Evolutionary conservation across 768 basidiomycete species (phyloP).

Genomic region (Fistulinella prunicolor): DNA sequence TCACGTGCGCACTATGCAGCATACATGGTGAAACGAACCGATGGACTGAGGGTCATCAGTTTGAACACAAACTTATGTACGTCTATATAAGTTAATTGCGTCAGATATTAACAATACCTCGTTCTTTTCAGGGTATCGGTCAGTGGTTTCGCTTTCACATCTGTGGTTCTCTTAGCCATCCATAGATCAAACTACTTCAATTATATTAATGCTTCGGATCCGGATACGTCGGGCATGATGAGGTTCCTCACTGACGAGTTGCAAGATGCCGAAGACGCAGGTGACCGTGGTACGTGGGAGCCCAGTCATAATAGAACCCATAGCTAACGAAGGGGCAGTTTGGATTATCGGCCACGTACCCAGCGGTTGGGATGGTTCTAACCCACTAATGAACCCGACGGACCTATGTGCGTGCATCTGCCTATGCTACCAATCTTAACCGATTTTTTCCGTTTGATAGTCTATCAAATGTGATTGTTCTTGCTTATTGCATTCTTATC

Average conservation of each 20-base stretch:
- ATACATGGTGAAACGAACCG: constrained; percentile 63
- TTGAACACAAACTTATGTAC: constrained; percentile 75
- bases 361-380: constrained; percentile 69
- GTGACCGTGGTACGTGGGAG: constrained; percentile 56
- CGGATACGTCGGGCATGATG: constrained; percentile 73
- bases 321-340: constrained; percentile 28
- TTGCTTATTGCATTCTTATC: not conserved
- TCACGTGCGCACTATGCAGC: constrained; percentile 70
- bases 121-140: constrained; percentile 32
- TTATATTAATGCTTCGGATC: constrained; percentile 68
- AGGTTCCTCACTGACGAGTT: constrained; percentile 75
- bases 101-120: not conserved
- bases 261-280: constrained; percentile 73
- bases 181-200: constrained; percentile 67
- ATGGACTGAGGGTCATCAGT: constrained; percentile 69
- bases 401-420: constrained; percentile 55
- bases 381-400: constrained; percentile 61
- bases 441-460: constrained; percentile 21
- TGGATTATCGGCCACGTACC: constrained; percentile 59
- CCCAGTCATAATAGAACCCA: not conserved
- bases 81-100: constrained; percentile 24
- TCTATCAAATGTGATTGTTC: constrained; percentile 45
- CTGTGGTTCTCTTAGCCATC: constrained; percentile 2
- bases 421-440: not conserved
- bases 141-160: constrained; percentile 5